A percentile compares a stretch with the other conserved stretches of the same genome.
Conservation (phyloP, 805 yeast species). For the Sugiyamaella valdiviana region DNA sequence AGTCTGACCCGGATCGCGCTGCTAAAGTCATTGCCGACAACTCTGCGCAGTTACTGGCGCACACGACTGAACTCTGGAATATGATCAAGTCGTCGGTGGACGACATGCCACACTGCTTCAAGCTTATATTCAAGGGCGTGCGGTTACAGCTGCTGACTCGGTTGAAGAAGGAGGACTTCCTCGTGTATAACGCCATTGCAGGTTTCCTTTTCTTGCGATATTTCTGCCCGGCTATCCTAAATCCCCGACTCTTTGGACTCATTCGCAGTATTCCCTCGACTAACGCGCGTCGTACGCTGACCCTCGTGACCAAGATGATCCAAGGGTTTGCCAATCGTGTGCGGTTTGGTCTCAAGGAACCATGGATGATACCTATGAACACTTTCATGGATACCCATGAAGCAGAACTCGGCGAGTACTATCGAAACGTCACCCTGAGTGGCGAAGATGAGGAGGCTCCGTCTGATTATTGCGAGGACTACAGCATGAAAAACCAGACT, state of each 20-base stretch:
- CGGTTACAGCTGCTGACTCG: conserved; percentile 49
- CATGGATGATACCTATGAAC: conserved; percentile 68
- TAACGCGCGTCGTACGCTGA: conserved; percentile 66
- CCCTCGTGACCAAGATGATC: conserved; percentile 67
- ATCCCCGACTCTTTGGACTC: conserved; percentile 78
- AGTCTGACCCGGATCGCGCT: conserved; percentile 26
- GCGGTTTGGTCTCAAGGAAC: conserved; percentile 74
- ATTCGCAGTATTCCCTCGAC: conserved; percentile 67
- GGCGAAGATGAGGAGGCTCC: conserved; percentile 12
- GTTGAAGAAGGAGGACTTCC: conserved; percentile 14
- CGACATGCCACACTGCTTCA: conserved; percentile 66
- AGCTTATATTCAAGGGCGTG: conserved; percentile 54
- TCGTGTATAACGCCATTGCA: conserved; percentile 64
- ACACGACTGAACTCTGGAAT: conserved; percentile 59
- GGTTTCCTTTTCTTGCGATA: conserved; percentile 80
- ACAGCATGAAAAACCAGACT: conserved; percentile 17
- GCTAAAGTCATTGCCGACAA: conserved; percentile 43
- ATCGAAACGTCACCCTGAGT: conserved; percentile 53
- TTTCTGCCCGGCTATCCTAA: conserved; percentile 85
- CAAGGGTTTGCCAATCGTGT: conserved; percentile 75
- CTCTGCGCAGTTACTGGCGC: conserved; percentile 42
- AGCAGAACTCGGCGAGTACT: conserved; percentile 57
- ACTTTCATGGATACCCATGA: conserved; percentile 53
- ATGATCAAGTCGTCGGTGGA: conserved; percentile 59
- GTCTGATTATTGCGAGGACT: not conserved